Conservation (phyloP, 495 filamentous ascomycete species). For the Aspergillus incahuasiensis region DNA sequence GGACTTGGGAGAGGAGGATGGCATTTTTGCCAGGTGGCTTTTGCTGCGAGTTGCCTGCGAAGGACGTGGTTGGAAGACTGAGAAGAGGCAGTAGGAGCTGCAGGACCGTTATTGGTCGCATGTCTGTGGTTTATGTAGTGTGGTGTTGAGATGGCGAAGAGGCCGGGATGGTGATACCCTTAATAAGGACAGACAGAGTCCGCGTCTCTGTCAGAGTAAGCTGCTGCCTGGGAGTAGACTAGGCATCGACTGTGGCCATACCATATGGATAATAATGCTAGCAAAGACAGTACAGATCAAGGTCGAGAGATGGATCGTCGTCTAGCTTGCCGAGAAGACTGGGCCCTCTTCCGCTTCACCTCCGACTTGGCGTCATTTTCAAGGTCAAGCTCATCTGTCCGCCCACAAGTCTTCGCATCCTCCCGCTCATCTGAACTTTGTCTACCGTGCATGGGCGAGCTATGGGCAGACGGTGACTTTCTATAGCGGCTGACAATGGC, state of each 20-base stretch:
- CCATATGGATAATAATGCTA: neutral
- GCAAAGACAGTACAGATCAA: neutral
- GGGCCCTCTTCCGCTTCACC: neutral
- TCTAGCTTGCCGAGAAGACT: neutral
- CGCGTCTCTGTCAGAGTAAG: neutral
- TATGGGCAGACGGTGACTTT: slow-evolving; percentile 22
- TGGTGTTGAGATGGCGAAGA: neutral
- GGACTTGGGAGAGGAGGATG: slow-evolving; percentile 72
- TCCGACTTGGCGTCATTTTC: slow-evolving; percentile 4
- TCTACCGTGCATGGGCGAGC: slow-evolving; percentile 21
- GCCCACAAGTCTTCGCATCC: neutral
- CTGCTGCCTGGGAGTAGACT: neutral
- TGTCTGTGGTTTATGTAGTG: slow-evolving; percentile 3
- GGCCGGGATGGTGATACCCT: neutral
- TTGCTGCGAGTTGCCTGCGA: slow-evolving; percentile 15
- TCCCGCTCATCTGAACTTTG: neutral
- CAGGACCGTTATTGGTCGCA: slow-evolving; percentile 9
- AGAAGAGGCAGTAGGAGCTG: slow-evolving; percentile 21
- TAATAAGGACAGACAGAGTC: no score
- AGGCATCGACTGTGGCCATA: neutral
- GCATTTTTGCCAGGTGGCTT: slow-evolving; percentile 49
- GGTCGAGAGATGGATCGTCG: neutral
- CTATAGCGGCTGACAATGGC: slow-evolving; percentile 33
- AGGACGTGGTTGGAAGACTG: slow-evolving; percentile 33
- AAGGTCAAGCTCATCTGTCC: neutral